Evolutionary conservation across 106 monocot genomes (phyloP).

Genomic region (Apostasia ramifera): DNA sequence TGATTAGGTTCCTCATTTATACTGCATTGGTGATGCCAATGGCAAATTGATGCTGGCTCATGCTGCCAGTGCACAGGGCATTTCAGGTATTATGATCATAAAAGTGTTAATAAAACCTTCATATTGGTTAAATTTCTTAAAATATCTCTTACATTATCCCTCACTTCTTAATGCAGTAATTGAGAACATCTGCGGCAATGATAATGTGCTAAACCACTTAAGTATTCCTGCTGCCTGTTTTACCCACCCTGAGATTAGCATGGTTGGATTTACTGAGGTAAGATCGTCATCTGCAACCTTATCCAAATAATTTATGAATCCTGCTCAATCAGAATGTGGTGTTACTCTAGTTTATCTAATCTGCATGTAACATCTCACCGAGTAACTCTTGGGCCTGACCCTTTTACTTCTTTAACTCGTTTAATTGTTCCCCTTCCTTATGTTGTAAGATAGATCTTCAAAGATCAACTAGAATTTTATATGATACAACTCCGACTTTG

Average conservation of each 20-base stretch:
- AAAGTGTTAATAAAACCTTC: not conserved
- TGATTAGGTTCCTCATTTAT: constrained; percentile 76
- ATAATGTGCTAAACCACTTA: constrained; percentile 87
- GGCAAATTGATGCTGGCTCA: constrained; percentile 99
- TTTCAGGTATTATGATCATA: constrained; percentile 52
- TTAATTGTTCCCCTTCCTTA: too few species aligned
- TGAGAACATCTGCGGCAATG: constrained; percentile 76
- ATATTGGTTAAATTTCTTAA: not conserved
- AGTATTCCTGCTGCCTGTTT: constrained; percentile 99
- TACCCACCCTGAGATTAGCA: constrained; percentile 96
- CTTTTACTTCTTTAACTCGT: too few species aligned
- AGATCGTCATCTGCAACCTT: not conserved
- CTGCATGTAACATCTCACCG: too few species aligned
- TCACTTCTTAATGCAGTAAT: constrained; percentile 41
- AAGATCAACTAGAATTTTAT: too few species aligned
- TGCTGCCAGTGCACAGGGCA: constrained; percentile 98
- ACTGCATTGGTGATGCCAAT: constrained; percentile 98
- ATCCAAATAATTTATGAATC: too few species aligned
- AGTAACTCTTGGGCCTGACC: too few species aligned
- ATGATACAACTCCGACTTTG: too few species aligned
- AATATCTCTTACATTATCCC: not conserved
- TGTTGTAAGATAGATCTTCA: too few species aligned
- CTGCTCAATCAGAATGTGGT: too few species aligned
- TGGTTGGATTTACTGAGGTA: constrained; percentile 98
- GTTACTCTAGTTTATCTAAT: too few species aligned